Evolutionary conservation across 2,329 filamentous ascomycete species (phyloP).

Genomic region (Ciborinia camelliae): DNA sequence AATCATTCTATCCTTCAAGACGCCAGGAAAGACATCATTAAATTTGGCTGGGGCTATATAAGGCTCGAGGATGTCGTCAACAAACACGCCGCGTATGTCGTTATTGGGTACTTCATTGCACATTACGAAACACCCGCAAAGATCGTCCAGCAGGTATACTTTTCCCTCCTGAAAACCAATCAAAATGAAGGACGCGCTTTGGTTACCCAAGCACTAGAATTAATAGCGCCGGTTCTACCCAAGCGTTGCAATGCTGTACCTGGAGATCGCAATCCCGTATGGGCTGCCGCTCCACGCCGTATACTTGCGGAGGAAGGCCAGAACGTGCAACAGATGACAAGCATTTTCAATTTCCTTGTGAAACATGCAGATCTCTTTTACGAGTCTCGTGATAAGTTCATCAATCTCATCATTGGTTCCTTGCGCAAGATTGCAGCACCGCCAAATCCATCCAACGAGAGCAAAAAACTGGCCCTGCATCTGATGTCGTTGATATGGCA

Average conservation of each 20-base stretch:
- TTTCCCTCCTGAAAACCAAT: constrained; percentile 84
- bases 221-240: constrained; percentile 90
- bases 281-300: constrained; percentile 85
- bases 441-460: constrained; percentile 83
- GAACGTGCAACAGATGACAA: constrained; percentile 92
- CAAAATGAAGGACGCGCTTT: constrained; percentile 91
- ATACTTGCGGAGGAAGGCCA: constrained; percentile 92
- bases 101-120: constrained; percentile 96
- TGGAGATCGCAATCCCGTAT: constrained; percentile 73
- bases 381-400: constrained; percentile 88
- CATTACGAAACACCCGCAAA: constrained; percentile 95
- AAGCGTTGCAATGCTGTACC: constrained; percentile 69
- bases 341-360: constrained; percentile 95
- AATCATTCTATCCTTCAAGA: constrained; percentile 85
- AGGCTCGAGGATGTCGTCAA: constrained; percentile 98
- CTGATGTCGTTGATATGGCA: constrained; percentile 87
- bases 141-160: constrained; percentile 93
- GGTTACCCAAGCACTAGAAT: constrained; percentile 89
- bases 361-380: constrained; percentile 92
- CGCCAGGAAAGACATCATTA: constrained; percentile 94
- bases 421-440: constrained; percentile 82
- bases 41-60: constrained; percentile 99
- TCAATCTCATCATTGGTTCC: constrained; percentile 82
- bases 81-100: constrained; percentile 95
- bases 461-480: constrained; percentile 84